Evolutionary conservation across 192 early-diverging fungal genomes (phyloP).

Genomic region (Entophlyctis luteolus): DNA sequence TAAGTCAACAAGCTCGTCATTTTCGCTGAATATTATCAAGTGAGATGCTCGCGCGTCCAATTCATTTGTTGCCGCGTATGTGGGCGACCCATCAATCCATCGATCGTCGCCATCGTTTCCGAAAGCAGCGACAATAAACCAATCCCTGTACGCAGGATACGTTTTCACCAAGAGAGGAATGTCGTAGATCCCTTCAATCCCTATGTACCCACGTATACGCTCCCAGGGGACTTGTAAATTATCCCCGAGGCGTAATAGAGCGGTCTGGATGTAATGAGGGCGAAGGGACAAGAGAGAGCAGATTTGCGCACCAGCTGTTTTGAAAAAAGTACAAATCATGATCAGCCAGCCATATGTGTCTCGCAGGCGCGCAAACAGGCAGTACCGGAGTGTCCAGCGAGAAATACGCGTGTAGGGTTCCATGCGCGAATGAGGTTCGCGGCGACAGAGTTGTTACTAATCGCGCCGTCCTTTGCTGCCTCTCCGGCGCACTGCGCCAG

Average conservation of each 20-base stretch:
- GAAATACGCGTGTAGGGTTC: constrained; percentile 12
- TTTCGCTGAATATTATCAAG: constrained; percentile 62
- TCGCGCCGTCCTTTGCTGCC: background rate
- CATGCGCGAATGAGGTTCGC: background rate
- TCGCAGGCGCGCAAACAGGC: background rate
- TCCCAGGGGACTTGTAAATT: background rate
- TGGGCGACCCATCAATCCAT: constrained; percentile 48
- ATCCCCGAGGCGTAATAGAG: background rate
- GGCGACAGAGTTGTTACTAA: background rate
- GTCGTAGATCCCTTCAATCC: constrained; percentile 84
- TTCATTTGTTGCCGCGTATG: constrained; percentile 26
- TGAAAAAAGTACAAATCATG: constrained; percentile 62
- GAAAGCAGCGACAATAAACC: constrained; percentile 73
- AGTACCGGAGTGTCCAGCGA: background rate
- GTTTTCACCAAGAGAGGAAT: constrained; percentile 56
- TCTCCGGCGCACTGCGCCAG: background rate
- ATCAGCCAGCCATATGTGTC: too few relatives aligned
- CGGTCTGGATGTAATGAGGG: constrained; percentile 24
- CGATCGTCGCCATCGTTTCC: constrained; percentile 28
- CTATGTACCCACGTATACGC: constrained; percentile 58
- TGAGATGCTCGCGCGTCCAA: constrained; percentile 26
- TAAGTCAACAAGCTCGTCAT: constrained; percentile 67
- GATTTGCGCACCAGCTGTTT: constrained; percentile 78
- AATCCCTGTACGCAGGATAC: constrained; percentile 64
- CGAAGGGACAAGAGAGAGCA: constrained; percentile 56